Conservation (phyloP, 2,329 filamentous ascomycete genomes). For the Ophiocordyceps robertsii region DNA sequence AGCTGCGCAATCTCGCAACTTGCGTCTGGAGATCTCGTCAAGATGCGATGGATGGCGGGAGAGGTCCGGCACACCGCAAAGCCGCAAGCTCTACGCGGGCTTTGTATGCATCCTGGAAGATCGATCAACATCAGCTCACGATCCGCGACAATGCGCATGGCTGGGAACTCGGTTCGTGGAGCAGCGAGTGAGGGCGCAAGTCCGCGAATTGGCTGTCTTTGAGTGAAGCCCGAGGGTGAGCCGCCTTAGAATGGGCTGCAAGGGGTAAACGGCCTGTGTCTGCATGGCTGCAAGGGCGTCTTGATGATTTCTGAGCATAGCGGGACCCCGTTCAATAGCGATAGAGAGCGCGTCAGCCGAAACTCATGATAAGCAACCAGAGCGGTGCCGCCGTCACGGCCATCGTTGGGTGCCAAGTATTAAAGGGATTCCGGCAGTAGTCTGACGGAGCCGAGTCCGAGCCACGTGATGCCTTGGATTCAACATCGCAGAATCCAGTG, state of each 20-base stretch:
- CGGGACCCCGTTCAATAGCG: neutral
- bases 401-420: neutral
- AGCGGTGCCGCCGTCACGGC: neutral
- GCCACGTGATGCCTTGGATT: no score
- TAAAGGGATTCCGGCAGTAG: neutral
- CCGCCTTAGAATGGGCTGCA: neutral
- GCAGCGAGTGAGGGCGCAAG: constrained; percentile 6
- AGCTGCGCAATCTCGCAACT: constrained; percentile 70
- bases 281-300: neutral
- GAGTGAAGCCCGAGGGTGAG: neutral
- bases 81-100: constrained; percentile 52
- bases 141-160: constrained; percentile 49
- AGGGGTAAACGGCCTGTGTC: neutral
- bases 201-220: neutral
- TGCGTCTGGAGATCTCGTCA: constrained; percentile 51
- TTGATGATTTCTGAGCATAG: neutral
- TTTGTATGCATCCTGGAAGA: constrained; percentile 53
- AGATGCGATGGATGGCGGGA: constrained; percentile 45
- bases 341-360: neutral
- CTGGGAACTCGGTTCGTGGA: constrained; percentile 53
- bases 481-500: no score
- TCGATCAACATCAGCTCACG: constrained; percentile 56
- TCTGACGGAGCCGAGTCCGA: no score
- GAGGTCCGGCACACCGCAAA: constrained; percentile 46
- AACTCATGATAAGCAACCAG: neutral